Evolutionary conservation across 208 protist species (phyloP), one percentile per base, ranked within the genome.

Genomic region (Trypanosoma cruzi): DNA sequence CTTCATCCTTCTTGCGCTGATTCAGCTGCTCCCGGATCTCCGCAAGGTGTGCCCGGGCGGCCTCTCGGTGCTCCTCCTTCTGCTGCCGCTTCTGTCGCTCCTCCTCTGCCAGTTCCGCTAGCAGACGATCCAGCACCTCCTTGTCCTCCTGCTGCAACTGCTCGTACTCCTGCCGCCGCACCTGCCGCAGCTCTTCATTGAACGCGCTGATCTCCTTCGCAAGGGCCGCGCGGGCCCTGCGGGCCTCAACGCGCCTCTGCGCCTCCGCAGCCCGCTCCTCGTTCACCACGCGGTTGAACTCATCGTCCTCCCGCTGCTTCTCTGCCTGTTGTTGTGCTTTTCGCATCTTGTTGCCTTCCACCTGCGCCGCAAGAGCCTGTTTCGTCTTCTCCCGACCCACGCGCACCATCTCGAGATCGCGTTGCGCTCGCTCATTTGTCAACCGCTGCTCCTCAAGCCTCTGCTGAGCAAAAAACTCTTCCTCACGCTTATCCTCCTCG

Each of bases 101-200:
- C 57, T 93, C 88, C 37, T 66, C 85, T 0, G 75, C 79, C 29
- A 93, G 62, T 31, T 82, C 73, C 3, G 74, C 82, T 7, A 93
- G 73, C 11, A 93, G 64, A 7, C 62, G 44, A 48, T 96, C 90
- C 34, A 96, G 80, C 63, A 66, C 62, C 65, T 84, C 85, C 42
- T 69, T 79, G 44, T 96, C 90, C 69, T 96, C 86, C 50, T 79
- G 63, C 11, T 68, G 70, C 57, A 93, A 71, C 44, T 71, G 75
- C n/a, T 86, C 88, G 71, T 89, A 90, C 79, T 93, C 87, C 68
- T 92, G 76, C 75, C 84, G 78, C 29, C 86, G 78, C n/a, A 82
- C 86, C 0, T 64, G 68, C 71, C 89, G 69, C 63, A 92, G 70
- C 61, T 85, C 79, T 37, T 90, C 88, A 73, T 88, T 93, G 34